Evolutionary conservation across 495 filamentous ascomycete genomes (phyloP), one percentile per base, ranked within the genome.

Genomic region (Penicillium angulare): DNA sequence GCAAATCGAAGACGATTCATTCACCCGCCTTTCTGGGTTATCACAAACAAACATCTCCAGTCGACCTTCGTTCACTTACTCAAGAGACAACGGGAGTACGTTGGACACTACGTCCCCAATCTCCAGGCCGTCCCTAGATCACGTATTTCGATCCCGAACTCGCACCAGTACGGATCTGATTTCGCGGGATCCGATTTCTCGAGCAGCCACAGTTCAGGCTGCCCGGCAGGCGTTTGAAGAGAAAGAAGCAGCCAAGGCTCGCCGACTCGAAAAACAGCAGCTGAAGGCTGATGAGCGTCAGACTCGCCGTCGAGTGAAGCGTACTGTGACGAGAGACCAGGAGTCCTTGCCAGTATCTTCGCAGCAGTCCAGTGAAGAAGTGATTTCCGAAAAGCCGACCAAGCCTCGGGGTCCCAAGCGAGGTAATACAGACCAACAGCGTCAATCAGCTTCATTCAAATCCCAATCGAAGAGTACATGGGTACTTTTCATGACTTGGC

Each of bases 241-340:
- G 48, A 79, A 79, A 51, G 79, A 84, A 57, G 79, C 70, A n/a
- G 79, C 78, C 7, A 84, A 85, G 52, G 74, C 71, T 18, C 73
- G 69, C 22, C 79, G 81, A 46, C 66, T 79, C 36, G 77, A 82
- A 47, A 70, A 79, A 50, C 78, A 79, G 44, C 80, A 77, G 40
- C 68, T 71, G 43, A 80, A 79, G 68, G 64, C 73, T 13, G 66
- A 77, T 62, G 65, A 74, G 55, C 65, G 59, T 32, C 67, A 77
- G 26, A 67, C 62, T 32, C 71, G 69, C 5, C 63, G 69, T 15
- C 65, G 53, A 21, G 53, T 60, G 34, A 71, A 68, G 48, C 69
- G 69, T 42, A 53, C 49, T 41, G 31, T 53, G 49, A 40, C 52
- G 29, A 32, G 57, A 44, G 51, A 53, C 10, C 56, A 26, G 3